Percentiles rank a stretch among this genome's conserved stretches.
Evolutionary conservation across 1,284 basidiomycete genomes (phyloP).

Genomic region (Cutaneotrichosporon sp.): DNA sequence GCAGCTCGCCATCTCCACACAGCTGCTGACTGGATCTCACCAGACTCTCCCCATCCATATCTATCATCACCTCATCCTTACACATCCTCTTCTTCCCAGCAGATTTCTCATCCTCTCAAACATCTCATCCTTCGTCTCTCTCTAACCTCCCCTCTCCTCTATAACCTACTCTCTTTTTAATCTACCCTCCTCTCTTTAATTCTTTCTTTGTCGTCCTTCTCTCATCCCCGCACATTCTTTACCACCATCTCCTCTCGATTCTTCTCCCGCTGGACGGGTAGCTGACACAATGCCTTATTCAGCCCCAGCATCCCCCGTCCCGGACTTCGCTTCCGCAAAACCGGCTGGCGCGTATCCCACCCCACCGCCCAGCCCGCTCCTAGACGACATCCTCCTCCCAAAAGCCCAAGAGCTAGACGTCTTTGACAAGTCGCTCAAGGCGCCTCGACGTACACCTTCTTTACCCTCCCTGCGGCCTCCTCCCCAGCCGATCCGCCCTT

Average conservation of each 20-base stretch:
- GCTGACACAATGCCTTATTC: constrained; percentile 7
- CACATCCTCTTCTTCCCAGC: too few relatives aligned
- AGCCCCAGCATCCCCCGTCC: background rate
- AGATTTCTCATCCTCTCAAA: too few relatives aligned
- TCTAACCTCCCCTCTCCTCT: too few relatives aligned
- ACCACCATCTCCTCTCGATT: too few relatives aligned
- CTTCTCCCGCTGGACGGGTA: background rate
- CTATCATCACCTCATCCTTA: too few relatives aligned
- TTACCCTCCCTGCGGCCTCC: background rate
- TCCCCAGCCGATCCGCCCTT: background rate
- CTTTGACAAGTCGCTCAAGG: background rate
- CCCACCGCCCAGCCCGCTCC: background rate
- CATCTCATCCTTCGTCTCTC: too few relatives aligned
- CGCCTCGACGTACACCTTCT: background rate
- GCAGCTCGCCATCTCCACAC: too few relatives aligned
- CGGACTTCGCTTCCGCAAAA: background rate
- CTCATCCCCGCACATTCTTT: background rate
- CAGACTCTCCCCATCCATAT: too few relatives aligned
- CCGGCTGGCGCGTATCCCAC: background rate
- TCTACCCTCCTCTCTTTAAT: background rate
- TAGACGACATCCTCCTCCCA: background rate
- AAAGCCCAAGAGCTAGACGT: background rate
- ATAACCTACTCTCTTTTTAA: background rate
- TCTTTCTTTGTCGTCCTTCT: background rate
- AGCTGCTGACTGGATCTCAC: too few relatives aligned